phyloP scores from a whole-genome alignment of 225 moss, liverwort and hornwort species.

The Rhytidiadelphus loreus region DNA sequence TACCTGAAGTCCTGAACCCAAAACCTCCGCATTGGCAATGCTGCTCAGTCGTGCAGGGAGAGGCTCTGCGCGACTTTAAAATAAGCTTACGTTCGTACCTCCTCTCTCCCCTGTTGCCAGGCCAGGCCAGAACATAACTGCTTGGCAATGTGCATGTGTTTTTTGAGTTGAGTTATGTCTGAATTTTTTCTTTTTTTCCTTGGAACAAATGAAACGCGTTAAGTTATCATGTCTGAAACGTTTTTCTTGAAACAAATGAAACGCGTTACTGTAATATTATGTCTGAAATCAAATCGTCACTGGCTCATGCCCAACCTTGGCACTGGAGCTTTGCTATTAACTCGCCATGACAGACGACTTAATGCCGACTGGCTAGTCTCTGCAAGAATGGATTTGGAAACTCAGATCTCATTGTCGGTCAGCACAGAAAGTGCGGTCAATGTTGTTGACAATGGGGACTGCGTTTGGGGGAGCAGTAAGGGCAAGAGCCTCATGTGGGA shows the following conservation, averaged over 20 bases:
- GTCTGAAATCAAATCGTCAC: constrained; percentile 4
- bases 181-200: too few relatives aligned
- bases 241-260: too few relatives aligned
- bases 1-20: not conserved
- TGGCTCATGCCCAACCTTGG: not conserved
- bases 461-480: too few relatives aligned
- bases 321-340: not conserved
- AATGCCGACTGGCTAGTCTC: not conserved
- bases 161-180: too few relatives aligned
- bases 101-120: not conserved
- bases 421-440: not conserved
- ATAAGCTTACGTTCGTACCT: not conserved
- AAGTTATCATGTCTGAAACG: too few relatives aligned
- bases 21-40: not conserved
- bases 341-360: not conserved
- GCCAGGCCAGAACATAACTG: not conserved
- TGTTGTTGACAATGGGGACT: not conserved
- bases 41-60: not conserved
- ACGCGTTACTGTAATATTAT: too few relatives aligned
- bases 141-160: constrained; percentile 8
- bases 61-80: too few relatives aligned
- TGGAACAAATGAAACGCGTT: too few relatives aligned
- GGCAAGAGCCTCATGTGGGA: too few relatives aligned
- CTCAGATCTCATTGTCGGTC: not conserved
- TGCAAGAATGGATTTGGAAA: not conserved